phyloP scores from a whole-genome alignment of 2,329 filamentous ascomycete species.

The Hypoxylon sp. region DNA sequence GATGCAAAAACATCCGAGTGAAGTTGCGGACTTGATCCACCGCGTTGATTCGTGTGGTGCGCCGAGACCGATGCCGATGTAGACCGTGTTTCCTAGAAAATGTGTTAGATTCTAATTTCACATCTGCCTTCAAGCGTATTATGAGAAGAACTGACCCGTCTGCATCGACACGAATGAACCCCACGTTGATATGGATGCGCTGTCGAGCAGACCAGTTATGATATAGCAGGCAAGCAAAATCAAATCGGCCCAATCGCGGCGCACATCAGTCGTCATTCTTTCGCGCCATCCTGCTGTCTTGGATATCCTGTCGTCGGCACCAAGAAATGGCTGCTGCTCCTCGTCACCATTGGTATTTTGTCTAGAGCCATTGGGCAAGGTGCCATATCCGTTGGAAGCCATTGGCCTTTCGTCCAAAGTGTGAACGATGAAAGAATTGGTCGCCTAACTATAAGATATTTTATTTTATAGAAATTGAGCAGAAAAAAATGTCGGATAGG shows the following conservation, averaged over 20 bases:
- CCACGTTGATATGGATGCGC: slow-evolving; percentile 78
- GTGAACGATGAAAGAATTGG: not conserved
- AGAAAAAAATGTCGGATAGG: not conserved
- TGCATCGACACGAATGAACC: slow-evolving; percentile 87
- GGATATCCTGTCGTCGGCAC: slow-evolving; percentile 5
- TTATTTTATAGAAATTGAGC: not conserved
- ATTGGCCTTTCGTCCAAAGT: slow-evolving; percentile 24
- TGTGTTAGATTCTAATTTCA: not conserved
- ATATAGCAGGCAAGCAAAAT: slow-evolving; percentile 77
- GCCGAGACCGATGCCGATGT: slow-evolving; percentile 77
- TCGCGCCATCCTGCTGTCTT: slow-evolving; percentile 43
- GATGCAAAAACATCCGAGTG: slow-evolving; percentile 74
- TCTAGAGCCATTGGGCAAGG: slow-evolving; percentile 32
- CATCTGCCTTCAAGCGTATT: not conserved
- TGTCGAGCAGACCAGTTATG: slow-evolving; percentile 81
- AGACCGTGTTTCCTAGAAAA: slow-evolving; percentile 74
- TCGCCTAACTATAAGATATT: not conserved
- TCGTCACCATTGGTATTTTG: slow-evolving; percentile 38
- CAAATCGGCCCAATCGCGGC: slow-evolving; percentile 70
- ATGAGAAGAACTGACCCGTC: slow-evolving; percentile 62
- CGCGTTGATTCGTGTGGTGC: slow-evolving; percentile 62
- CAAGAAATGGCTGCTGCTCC: slow-evolving; percentile 48
- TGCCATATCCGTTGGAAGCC: slow-evolving; percentile 43
- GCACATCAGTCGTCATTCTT: slow-evolving; percentile 58
- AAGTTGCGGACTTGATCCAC: slow-evolving; percentile 77